These are phyloP conservation scores for Immersiella caudata DNA, from an alignment of 495 filamentous ascomycete genomes.

Conservation along the genomic window DNA sequence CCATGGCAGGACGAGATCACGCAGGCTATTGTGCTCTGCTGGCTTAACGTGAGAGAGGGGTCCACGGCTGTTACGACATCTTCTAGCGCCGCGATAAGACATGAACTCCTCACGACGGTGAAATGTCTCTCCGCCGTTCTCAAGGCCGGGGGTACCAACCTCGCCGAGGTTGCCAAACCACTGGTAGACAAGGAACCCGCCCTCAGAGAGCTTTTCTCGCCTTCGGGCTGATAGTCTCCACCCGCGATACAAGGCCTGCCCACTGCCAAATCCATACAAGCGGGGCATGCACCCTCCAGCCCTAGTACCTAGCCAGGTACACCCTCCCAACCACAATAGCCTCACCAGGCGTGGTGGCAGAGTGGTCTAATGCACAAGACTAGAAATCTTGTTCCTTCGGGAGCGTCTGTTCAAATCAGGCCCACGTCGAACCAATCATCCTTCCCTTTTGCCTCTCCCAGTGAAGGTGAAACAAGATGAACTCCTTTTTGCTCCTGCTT, in stretches of 20 bases:
- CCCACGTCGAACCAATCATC: conserved; percentile 10
- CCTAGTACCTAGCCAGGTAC: neutral
- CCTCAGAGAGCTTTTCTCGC: conserved; percentile 44
- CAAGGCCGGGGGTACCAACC: conserved; percentile 25
- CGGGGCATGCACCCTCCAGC: neutral
- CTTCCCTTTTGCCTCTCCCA: neutral
- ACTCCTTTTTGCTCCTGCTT: too few species aligned
- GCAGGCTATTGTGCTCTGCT: conserved; percentile 64
- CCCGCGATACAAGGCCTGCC: neutral
- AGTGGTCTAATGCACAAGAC: conserved; percentile 15
- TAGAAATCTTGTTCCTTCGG: conserved; percentile 17
- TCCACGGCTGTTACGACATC: conserved; percentile 19
- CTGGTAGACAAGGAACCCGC: conserved; percentile 48
- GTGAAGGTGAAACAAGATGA: neutral
- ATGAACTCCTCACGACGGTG: conserved; percentile 48
- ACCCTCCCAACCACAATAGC: neutral
- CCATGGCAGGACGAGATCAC: conserved; percentile 71
- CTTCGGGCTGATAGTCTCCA: neutral
- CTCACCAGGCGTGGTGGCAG: conserved; percentile 8
- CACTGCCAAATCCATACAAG: neutral
- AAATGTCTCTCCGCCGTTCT: conserved; percentile 37
- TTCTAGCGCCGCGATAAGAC: conserved; percentile 41
- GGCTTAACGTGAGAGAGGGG: conserved; percentile 61
- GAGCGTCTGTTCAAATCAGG: conserved; percentile 17
- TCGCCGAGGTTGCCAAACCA: conserved; percentile 36